These are phyloP conservation scores for Talaromyces borbonicus DNA, from an alignment of 495 filamentous ascomycete genomes.

Conservation along the genomic window DNA sequence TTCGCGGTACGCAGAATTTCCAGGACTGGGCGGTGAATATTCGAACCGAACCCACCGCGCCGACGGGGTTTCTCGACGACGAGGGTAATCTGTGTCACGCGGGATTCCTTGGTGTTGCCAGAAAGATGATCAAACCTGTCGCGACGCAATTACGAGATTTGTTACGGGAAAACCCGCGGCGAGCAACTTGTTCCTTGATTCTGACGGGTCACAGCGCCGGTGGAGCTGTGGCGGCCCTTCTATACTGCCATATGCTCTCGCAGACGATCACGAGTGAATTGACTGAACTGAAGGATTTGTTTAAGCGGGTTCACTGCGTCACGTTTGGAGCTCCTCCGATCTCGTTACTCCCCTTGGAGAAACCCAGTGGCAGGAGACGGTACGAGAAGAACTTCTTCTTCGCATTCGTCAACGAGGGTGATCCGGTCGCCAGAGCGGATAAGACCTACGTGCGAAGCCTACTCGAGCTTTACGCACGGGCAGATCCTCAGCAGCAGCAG, in stretches of 20 bases:
- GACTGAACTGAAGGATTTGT: constrained; percentile 51
- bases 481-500: constrained; percentile 15
- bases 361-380: constrained; percentile 32
- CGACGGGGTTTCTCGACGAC: constrained; percentile 64
- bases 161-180: constrained; percentile 57
- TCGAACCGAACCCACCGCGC: constrained; percentile 50
- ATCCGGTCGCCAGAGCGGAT: constrained; percentile 69
- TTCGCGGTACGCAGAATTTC: constrained; percentile 67
- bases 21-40: constrained; percentile 82
- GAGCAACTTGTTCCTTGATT: constrained; percentile 57
- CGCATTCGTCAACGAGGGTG: constrained; percentile 75
- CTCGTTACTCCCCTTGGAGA: constrained; percentile 55
- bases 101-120: constrained; percentile 65
- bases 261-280: constrained; percentile 51
- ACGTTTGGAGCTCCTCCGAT: constrained; percentile 76
- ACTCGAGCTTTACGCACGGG: constrained; percentile 56
- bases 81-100: constrained; percentile 64
- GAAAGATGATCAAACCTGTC: constrained; percentile 63
- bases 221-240: constrained; percentile 65
- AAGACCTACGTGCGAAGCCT: constrained; percentile 61
- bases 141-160: constrained; percentile 56
- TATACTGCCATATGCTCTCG: constrained; percentile 71
- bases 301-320: constrained; percentile 70
- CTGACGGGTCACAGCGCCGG: constrained; percentile 81
- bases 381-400: constrained; percentile 59